Base-by-base conservation (phyloP, 2,329 filamentous ascomycete species). In the Nannizziopsis arthrosporioides region DNA sequence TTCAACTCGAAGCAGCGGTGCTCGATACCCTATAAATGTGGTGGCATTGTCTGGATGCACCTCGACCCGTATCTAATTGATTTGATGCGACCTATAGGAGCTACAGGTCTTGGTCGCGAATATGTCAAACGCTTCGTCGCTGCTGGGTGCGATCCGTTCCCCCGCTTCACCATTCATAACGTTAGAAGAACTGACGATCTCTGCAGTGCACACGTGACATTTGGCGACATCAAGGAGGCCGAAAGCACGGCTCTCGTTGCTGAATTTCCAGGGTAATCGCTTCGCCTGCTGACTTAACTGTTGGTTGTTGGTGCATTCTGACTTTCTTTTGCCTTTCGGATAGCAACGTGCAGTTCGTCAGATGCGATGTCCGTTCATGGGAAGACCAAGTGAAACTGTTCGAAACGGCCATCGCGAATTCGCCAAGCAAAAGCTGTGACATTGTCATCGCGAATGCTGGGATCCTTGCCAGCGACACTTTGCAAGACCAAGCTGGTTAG, bases 401-500 rank as follows among this genome's bases (percentile, higher is more conserved):
- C 31, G 42, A 52, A 14, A 53, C 55, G 17, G 61, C 62, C 15
- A 44, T 44, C 0, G 51, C 54, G 7, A 57, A 61, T 31, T 60
- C 58, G 0, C 54, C 51, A 1, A 56, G 54, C n/a, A 55, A 55
- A 1, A 58, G 55, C 35, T 55, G 65, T 12, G 53, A 56, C 34
- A 61, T 56, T 38, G 63, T 65, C 6, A 51, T 64, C 7, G 62
- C 63, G 7, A 64, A 64, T 48, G 62, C 62, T 2, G 63, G 63
- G 1, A 59, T 64, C 18, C 50, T 57, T 40, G 58, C 54, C 5
- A 36, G 50, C 5, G 63, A 66, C 49, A 54, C 58, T 14, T 53
- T 65, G 35, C 63, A 59, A 49, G 46, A 47, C 1, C 57, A 52
- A 38, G 39, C 53, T 18, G 50, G 57, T 50, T 51, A 27, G 51